Base-by-base conservation (phyloP, 129 eudicot species). In the Heracleum sosnowskyi region DNA sequence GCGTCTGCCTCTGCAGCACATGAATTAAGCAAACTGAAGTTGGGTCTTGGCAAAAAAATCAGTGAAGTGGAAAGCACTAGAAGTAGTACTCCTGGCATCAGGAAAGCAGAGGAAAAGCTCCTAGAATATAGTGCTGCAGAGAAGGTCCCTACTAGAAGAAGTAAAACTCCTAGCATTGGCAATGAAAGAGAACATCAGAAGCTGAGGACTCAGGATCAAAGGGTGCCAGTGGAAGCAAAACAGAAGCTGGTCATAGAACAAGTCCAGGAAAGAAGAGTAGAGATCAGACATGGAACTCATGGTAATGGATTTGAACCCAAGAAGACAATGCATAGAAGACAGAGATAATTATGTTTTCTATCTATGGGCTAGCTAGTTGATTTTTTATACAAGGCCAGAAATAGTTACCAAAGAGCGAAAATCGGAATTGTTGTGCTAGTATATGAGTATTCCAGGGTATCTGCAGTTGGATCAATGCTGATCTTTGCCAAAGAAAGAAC, bases 81-180 rank as follows among this genome's bases (percentile, higher is more conserved):
- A 60, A 60, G 68, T 26, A 60, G 34, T n/a, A 79, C 82, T 73
- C 84, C 82, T 69, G 81, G 79, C 55, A 86, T 81, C 39, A 66
- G 72, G 71, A 79, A 55, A 73, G 70, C 49, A 34, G 51, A 18
- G 44, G 72, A 47, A 81, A 79, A 63, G 40, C 39, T 31, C 72
- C 72, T 3, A 60, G 16, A 31, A 66, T 3, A 12, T 11, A 35
- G 74, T 69, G 1, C n/a, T 33, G 45, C 13, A 45, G 82, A 40
- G 53, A n/a, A 78, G 72, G 77, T 55, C 77, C 22, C 47, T 29
- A 31, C 57, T 35, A 82, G 73, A 83, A 77, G 74, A 79, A 77
- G 60, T 69, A 76, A 82, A 63, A 79, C 81, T 69, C 83, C 82
- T 70, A 78, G 77, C 57, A 86, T 77, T 64, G 22, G 39, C 75